These are phyloP conservation scores for Termitomyces sp. DNA, from an alignment of 768 basidiomycete species.

Conservation along the genomic window DNA sequence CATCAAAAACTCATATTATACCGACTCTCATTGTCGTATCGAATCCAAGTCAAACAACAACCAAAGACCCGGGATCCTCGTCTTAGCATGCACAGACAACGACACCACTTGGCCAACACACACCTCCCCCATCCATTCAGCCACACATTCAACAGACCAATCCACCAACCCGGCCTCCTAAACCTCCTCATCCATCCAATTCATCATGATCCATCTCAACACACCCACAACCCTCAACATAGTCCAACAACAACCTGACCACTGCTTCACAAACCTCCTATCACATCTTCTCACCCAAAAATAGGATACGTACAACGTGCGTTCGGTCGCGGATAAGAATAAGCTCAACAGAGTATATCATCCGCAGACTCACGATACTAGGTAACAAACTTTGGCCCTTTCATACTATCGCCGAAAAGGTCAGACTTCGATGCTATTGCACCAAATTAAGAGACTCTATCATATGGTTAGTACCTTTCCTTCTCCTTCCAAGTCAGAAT, in stretches of 20 bases:
- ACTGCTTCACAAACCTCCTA: conserved; percentile 6
- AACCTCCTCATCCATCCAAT: neutral
- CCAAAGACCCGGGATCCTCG: neutral
- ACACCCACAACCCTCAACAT: neutral
- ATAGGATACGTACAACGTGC: neutral
- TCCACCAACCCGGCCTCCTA: neutral
- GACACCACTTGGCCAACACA: neutral
- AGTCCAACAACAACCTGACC: conserved; percentile 3
- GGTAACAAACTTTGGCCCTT: no score
- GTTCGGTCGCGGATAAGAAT: neutral
- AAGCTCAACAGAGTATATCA: neutral
- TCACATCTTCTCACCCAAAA: conserved; percentile 6
- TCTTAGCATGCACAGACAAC: neutral
- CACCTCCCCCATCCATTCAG: no score
- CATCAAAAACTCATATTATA: neutral
- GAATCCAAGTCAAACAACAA: neutral
- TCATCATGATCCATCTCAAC: neutral
- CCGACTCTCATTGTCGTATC: no score
- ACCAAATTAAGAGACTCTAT: neutral
- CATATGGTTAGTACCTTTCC: neutral
- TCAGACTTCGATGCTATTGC: conserved; percentile 1
- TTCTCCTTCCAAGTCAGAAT: neutral
- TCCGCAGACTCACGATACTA: no score
- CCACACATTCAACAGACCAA: no score
- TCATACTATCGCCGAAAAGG: neutral